Evolutionary conservation across 306 rosid genomes (phyloP), one percentile per base, ranked within the genome.

Genomic region (Urtica urens): DNA sequence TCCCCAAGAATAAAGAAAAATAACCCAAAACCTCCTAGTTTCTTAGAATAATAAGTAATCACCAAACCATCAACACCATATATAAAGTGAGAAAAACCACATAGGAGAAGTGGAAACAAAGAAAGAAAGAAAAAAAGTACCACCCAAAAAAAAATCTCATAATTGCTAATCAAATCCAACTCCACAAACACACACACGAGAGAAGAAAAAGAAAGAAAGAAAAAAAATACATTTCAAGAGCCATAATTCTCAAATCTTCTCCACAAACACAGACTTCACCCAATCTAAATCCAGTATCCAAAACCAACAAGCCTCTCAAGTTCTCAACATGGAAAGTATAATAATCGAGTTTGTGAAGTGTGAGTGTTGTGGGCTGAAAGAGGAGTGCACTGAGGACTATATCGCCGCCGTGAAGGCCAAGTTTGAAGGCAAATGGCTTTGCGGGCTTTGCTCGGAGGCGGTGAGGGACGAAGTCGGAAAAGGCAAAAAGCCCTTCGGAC

Each of bases 371-470:
- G 99, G 94, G 0, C 61, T 85, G 50, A 82, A 79, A 78, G 99
- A 92, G 60, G 99, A 92, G 28, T 92, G 99, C 72, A 92, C 99
- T 1, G 86, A 82, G 60, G 86, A 72, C 27, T 85, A 92, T 22
- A 92, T 85, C 46, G 60, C 52, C 4, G 69, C 77, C 31, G 87
- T 92, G 20, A 82, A 82, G 66, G 67, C 76, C 7, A 85, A 82
- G 23, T 92, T 92, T 29, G 78, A 79, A 25, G 94, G 85, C 2
- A 92, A 82, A 82, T 92, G 99, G 99, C 68, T 92, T 1, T 92
- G 99, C 74, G 99, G 99, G 57, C 61, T 92, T 55, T 92, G 99
- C 67, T 85, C 99, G 38, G 99, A 92, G 74, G 99, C 99, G 18
- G 99, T 92, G 0, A 78, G 93, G 53, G 96, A 92, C 49, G 99